phyloP scores from a whole-genome alignment of 805 yeast genomes.

The Kodamaea laetipori region DNA sequence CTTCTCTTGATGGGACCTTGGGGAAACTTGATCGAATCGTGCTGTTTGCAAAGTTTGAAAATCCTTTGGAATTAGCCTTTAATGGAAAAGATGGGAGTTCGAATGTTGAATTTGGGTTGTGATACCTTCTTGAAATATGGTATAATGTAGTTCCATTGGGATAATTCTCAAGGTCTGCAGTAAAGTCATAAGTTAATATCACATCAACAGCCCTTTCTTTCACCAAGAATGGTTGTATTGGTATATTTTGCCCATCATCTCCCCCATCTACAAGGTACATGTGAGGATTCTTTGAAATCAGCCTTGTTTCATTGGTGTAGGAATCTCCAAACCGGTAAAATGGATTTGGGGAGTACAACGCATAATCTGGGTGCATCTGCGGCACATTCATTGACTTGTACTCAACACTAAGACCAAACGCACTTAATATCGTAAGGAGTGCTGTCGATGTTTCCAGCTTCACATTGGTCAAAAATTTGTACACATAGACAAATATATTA shows the following conservation, averaged over 20 bases:
- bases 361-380: conserved; percentile 55
- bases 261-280: conserved; percentile 50
- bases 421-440: conserved; percentile 37
- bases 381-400: conserved; percentile 27
- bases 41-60: neutral
- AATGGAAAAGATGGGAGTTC: conserved; percentile 18
- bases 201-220: conserved; percentile 38
- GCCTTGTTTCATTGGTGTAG: too few relatives aligned
- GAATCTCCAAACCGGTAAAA: conserved; percentile 41
- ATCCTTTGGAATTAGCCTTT: neutral
- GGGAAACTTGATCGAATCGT: conserved; percentile 34
- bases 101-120: conserved; percentile 17
- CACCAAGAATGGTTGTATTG: conserved; percentile 47
- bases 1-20: conserved; percentile 32
- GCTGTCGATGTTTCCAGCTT: conserved; percentile 36
- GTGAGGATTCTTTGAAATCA: conserved; percentile 19
- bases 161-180: conserved; percentile 54
- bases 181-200: conserved; percentile 44
- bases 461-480: conserved; percentile 39
- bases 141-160: conserved; percentile 61
- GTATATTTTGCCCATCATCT: conserved; percentile 51
- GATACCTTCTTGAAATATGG: conserved; percentile 39
- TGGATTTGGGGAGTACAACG: conserved; percentile 63
- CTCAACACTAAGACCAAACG: conserved; percentile 47
- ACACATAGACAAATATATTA: conserved; percentile 51